Evolutionary conservation across 305 asterid species (phyloP).

Genomic region (Petunia hybrid): DNA sequence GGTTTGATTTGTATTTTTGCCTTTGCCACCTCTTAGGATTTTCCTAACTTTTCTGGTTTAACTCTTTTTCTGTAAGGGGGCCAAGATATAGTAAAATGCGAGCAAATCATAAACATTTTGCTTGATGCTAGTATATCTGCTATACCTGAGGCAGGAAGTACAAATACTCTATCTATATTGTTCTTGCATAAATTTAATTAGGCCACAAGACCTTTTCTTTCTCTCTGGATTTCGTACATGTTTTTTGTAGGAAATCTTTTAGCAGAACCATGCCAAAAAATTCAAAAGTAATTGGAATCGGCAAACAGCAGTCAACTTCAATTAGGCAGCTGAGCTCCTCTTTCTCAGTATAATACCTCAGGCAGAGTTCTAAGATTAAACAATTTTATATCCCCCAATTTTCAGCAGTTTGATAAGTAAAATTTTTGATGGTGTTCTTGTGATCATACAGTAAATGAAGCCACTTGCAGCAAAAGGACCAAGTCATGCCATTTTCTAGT

Average conservation of each 20-base stretch:
- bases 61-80: not conserved
- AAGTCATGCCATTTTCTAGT: not conserved
- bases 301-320: conserved; percentile 50
- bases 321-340: conserved; percentile 83
- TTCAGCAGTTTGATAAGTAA: conserved; percentile 15
- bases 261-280: not conserved
- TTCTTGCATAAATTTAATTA: conserved; percentile 9
- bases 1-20: not conserved
- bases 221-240: not conserved
- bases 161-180: conserved; percentile 2
- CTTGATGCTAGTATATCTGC: not conserved
- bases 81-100: not conserved
- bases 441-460: conserved; percentile 23
- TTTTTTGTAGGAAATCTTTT: not conserved
- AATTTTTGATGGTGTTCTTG: not conserved
- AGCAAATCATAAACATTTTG: conserved; percentile 4
- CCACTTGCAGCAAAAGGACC: conserved; percentile 14
- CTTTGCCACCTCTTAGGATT: conserved; percentile 15
- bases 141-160: not conserved
- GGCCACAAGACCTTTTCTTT: conserved; percentile 2
- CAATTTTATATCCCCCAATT: not conserved
- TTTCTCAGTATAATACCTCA: conserved; percentile 15
- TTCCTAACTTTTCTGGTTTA: conserved; percentile 9
- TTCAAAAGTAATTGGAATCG: not conserved
- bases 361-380: not conserved